Percentiles rank a stretch among this genome's conserved stretches.
These are phyloP conservation scores for Teunomyces atbi DNA, from an alignment of 805 yeast genomes.

Conservation along the genomic window DNA sequence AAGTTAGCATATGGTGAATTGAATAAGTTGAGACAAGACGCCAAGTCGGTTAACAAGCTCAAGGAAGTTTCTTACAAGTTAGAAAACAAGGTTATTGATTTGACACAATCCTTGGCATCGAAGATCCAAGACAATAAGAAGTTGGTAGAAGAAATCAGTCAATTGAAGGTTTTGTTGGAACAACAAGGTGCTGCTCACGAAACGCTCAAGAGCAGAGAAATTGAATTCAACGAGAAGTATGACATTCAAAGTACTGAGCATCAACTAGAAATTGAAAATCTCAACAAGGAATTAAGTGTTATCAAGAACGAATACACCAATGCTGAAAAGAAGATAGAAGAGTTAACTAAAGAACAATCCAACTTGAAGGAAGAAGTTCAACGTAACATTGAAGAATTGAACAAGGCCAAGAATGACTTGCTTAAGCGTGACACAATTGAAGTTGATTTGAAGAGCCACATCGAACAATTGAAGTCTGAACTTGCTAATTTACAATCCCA, in stretches of 20 bases:
- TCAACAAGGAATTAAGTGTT: constrained; percentile 54
- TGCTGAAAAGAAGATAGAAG: constrained; percentile 59
- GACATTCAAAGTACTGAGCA: constrained; percentile 48
- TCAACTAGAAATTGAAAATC: constrained; percentile 42
- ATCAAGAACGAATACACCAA: constrained; percentile 56
- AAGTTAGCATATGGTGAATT: constrained; percentile 68
- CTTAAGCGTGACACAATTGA: constrained; percentile 62
- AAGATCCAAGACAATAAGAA: constrained; percentile 81
- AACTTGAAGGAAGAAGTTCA: constrained; percentile 63
- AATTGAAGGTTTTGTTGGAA: constrained; percentile 44
- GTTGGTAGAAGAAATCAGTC: constrained; percentile 59
- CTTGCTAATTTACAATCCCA: constrained; percentile 45
- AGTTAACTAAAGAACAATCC: constrained; percentile 58
- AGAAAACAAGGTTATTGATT: constrained; percentile 96
- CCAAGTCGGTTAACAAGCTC: constrained; percentile 85
- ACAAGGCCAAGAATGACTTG: constrained; percentile 56
- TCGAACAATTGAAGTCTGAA: constrained; percentile 52
- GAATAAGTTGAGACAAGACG: constrained; percentile 70
- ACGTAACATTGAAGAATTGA: constrained; percentile 59
- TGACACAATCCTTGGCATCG: constrained; percentile 78
- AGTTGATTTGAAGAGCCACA: constrained; percentile 62
- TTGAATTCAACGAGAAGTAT: constrained; percentile 48
- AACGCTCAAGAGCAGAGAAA: constrained; percentile 52
- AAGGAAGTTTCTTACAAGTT: constrained; percentile 89
- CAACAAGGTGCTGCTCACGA: constrained; percentile 55